Evolutionary conservation across 2,329 filamentous ascomycete genomes (phyloP).

Genomic region (Neodidymelliopsis sp.): DNA sequence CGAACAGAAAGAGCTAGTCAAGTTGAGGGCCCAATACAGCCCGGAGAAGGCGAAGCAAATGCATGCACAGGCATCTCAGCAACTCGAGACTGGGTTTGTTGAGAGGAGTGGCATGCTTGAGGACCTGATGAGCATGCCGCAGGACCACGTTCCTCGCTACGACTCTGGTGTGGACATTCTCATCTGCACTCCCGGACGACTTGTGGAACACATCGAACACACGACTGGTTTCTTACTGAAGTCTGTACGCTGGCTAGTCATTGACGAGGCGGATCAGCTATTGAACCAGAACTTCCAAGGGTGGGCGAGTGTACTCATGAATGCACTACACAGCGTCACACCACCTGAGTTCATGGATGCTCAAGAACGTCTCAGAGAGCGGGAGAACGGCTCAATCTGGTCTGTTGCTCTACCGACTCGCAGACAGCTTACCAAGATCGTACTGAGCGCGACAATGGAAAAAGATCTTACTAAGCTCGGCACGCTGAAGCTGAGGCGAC

Average conservation of each 20-base stretch:
- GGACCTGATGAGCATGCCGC: slow-evolving; percentile 55
- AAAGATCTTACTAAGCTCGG: slow-evolving; percentile 81
- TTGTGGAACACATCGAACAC: slow-evolving; percentile 87
- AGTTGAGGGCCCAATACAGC: slow-evolving; percentile 67
- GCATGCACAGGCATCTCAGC: slow-evolving; percentile 51
- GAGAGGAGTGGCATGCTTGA: slow-evolving; percentile 49
- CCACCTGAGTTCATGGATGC: slow-evolving; percentile 56
- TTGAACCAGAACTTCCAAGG: slow-evolving; percentile 92
- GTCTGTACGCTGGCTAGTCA: slow-evolving; percentile 83
- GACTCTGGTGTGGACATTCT: slow-evolving; percentile 83
- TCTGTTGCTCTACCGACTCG: slow-evolving; percentile 42
- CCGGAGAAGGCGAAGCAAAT: slow-evolving; percentile 63
- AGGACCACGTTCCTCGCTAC: slow-evolving; percentile 70
- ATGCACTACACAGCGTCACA: slow-evolving; percentile 62
- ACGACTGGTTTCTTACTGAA: slow-evolving; percentile 83
- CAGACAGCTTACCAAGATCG: slow-evolving; percentile 73
- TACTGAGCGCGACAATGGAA: slow-evolving; percentile 93
- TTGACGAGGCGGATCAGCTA: slow-evolving; percentile 93
- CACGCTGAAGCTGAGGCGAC: slow-evolving; percentile 74
- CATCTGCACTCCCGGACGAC: slow-evolving; percentile 87
- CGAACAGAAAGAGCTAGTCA: slow-evolving; percentile 69
- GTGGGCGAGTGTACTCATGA: slow-evolving; percentile 78
- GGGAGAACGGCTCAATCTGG: slow-evolving; percentile 45
- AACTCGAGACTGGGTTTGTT: slow-evolving; percentile 41
- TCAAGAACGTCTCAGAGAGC: slow-evolving; percentile 61